Evolutionary conservation across 2,329 filamentous ascomycete species (phyloP).

Genomic region (Fusarium albidum): DNA sequence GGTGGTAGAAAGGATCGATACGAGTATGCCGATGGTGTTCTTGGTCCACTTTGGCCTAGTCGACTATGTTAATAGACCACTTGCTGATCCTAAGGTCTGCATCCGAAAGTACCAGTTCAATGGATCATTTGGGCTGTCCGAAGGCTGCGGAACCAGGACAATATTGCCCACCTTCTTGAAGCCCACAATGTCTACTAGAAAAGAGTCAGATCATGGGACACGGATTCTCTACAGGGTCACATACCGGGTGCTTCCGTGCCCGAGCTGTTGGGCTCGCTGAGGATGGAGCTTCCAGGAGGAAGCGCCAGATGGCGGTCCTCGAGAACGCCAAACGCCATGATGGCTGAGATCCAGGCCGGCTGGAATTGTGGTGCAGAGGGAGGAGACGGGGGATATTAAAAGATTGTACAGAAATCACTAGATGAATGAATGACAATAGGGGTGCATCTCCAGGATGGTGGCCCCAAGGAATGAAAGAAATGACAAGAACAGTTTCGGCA

Average conservation of each 20-base stretch:
- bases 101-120: neutral
- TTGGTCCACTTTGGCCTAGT: constrained; percentile 1
- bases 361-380: neutral
- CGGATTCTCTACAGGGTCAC: neutral
- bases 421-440: neutral
- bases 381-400: neutral
- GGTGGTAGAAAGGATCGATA: constrained; percentile 1
- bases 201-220: neutral
- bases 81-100: neutral
- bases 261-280: neutral
- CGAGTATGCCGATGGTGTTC: constrained; percentile 1
- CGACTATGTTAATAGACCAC: neutral
- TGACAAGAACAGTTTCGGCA: neutral
- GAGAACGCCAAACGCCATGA: constrained; percentile 1
- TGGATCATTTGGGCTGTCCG: constrained; percentile 3
- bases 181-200: neutral
- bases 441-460: constrained; percentile 2
- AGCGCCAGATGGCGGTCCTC: constrained; percentile 2
- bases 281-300: constrained; percentile 2
- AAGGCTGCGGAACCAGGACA: neutral
- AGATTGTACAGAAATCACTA: neutral
- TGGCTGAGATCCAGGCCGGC: neutral
- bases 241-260: neutral
- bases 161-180: constrained; percentile 5
- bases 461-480: constrained; percentile 1